Percentiles rank a stretch among this genome's conserved stretches.
phyloP scores from a whole-genome alignment of 1,139 yeast genomes.

The Hemisphaericaspora lyxosophila region DNA sequence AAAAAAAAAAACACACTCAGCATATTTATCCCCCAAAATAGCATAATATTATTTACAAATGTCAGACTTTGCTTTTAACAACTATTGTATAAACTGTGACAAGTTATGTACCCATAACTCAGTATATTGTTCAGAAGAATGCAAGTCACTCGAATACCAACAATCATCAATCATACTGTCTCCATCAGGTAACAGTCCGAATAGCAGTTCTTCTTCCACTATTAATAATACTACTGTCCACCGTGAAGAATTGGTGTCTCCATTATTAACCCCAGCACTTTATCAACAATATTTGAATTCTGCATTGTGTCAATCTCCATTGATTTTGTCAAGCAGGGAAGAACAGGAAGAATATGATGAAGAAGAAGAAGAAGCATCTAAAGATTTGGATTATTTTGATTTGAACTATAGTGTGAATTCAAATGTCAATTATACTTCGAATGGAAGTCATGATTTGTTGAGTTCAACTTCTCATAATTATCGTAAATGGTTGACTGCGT shows the following conservation, averaged over 20 bases:
- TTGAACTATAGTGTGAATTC: conserved; percentile 34
- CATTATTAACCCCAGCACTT: conserved; percentile 37
- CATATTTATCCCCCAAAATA: conserved; percentile 1
- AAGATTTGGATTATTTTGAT: conserved; percentile 33
- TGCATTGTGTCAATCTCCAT: conserved; percentile 22
- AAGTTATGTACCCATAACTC: conserved; percentile 52
- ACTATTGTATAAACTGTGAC: conserved; percentile 67
- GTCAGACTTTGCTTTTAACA: conserved; percentile 57
- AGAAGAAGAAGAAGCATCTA: conserved; percentile 8
- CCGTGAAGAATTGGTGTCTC: conserved; percentile 28
- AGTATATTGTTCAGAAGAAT: conserved; percentile 61
- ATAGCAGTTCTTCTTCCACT: conserved; percentile 3
- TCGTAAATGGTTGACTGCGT: conserved; percentile 45
- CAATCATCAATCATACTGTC: conserved; percentile 12
- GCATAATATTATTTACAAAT: conserved; percentile 12
- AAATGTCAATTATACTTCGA: conserved; percentile 19
- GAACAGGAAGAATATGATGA: conserved; percentile 5
- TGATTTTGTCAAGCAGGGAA: conserved; percentile 14
- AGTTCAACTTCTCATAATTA: conserved; percentile 42
- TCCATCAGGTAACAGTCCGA: conserved; percentile 4
- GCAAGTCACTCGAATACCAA: conserved; percentile 45
- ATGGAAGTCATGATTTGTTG: conserved; percentile 13
- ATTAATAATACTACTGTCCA: neutral
- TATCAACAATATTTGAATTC: conserved; percentile 26
- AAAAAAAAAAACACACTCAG: neutral